Conservation (phyloP, 2,329 filamentous ascomycete genomes). For the Tolypocladium amazonense region DNA sequence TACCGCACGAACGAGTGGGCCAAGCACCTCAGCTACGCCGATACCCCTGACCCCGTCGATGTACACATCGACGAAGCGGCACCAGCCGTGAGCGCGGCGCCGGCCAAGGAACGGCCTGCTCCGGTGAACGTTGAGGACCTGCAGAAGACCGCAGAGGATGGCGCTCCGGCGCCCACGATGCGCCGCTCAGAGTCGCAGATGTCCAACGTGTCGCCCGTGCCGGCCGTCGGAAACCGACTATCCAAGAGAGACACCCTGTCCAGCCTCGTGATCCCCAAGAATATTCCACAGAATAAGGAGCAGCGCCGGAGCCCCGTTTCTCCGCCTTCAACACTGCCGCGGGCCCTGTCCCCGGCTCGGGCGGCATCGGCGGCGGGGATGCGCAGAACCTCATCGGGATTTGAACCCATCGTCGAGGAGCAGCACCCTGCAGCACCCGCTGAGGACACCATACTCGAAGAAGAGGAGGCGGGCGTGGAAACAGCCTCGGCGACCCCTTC, state of each 20-base stretch:
- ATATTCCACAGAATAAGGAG: neutral
- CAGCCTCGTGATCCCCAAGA: neutral
- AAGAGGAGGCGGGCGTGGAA: neutral
- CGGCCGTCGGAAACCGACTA: constrained; percentile 3
- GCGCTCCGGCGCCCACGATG: constrained; percentile 23
- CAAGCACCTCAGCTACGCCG: constrained; percentile 73
- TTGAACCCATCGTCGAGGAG: constrained; percentile 36
- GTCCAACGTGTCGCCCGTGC: constrained; percentile 11
- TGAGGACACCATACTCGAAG: constrained; percentile 6
- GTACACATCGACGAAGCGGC: constrained; percentile 34
- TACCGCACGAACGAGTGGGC: constrained; percentile 96
- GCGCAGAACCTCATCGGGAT: constrained; percentile 16
- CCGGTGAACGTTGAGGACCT: constrained; percentile 56
- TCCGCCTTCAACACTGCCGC: constrained; percentile 9
- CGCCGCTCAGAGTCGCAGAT: constrained; percentile 17
- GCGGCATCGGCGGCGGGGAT: constrained; percentile 2
- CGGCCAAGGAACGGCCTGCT: constrained; percentile 37
- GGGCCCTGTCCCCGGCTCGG: neutral
- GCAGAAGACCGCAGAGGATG: constrained; percentile 49
- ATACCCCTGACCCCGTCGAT: constrained; percentile 56
- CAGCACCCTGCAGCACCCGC: constrained; percentile 6
- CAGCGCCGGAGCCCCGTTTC: constrained; percentile 10
- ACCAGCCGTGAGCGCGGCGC: constrained; percentile 4
- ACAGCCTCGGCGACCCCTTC: constrained; percentile 10
- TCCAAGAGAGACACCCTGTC: neutral